Evolutionary conservation across 2,329 filamentous ascomycete species (phyloP).

Genomic region (Alternaria infectoria): DNA sequence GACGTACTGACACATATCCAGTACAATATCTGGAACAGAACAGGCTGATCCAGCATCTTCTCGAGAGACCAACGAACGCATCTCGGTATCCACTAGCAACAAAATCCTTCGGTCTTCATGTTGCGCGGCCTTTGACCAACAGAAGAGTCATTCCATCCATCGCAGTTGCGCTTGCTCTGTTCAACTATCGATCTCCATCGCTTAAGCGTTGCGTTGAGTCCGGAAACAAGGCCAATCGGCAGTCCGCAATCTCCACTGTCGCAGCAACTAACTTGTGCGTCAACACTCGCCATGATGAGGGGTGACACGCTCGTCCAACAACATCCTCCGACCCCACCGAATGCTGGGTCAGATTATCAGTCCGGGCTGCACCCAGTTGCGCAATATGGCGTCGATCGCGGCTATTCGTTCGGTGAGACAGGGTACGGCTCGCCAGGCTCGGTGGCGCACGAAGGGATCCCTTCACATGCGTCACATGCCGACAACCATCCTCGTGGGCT

Average conservation of each 20-base stretch:
- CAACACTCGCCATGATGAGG: conserved; percentile 35
- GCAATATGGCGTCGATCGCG: conserved; percentile 50
- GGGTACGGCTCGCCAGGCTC: conserved; percentile 39
- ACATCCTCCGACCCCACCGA: conserved; percentile 48
- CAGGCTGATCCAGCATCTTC: conserved; percentile 18
- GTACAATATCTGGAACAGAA: conserved; percentile 20
- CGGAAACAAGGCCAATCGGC: conserved; percentile 5
- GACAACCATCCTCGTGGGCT: conserved; percentile 29
- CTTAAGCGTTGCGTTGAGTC: conserved; percentile 20
- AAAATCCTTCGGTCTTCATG: conserved; percentile 6
- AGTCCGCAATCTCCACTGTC: conserved; percentile 10
- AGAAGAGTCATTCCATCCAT: background rate
- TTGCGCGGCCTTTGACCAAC: conserved; percentile 9
- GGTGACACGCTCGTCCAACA: conserved; percentile 43
- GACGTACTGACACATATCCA: conserved; percentile 37
- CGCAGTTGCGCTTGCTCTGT: background rate
- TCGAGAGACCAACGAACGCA: conserved; percentile 18
- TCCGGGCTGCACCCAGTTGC: conserved; percentile 51
- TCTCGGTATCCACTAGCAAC: background rate
- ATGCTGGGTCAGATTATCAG: conserved; percentile 37
- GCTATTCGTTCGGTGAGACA: conserved; percentile 46
- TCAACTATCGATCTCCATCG: background rate
- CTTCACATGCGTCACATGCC: conserved; percentile 36
- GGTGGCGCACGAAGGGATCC: conserved; percentile 34
- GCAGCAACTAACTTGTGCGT: conserved; percentile 12